These are phyloP conservation scores for Ogataea hybrid DNA, from an alignment of 1,139 yeast species.

Conservation along the genomic window DNA sequence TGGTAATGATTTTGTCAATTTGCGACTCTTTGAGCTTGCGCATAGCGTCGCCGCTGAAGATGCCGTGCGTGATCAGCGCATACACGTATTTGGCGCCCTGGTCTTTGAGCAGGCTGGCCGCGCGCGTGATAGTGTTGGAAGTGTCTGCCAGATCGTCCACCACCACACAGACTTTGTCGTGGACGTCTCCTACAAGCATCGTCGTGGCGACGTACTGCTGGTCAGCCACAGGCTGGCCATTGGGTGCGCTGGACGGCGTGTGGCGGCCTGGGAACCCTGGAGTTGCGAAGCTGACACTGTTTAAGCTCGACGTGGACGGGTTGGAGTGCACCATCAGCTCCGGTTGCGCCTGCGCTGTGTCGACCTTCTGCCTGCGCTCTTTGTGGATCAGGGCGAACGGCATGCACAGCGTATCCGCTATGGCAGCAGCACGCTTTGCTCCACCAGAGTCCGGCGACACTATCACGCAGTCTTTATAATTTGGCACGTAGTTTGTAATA, in stretches of 20 bases:
- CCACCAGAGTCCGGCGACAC: slow-evolving; percentile 98
- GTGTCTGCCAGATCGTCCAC: slow-evolving; percentile 95
- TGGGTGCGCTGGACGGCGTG: slow-evolving; percentile 5
- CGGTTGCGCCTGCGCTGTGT: slow-evolving; percentile 13
- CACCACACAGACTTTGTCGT: slow-evolving; percentile 77
- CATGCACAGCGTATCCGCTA: slow-evolving; percentile 88
- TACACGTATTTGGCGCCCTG: slow-evolving; percentile 88
- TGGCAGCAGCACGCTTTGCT: slow-evolving; percentile 91
- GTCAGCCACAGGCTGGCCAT: slow-evolving; percentile 11
- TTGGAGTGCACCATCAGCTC: slow-evolving; percentile 15
- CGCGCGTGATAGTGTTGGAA: slow-evolving; percentile 86
- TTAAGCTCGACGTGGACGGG: slow-evolving; percentile 15
- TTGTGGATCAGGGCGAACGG: slow-evolving; percentile 95
- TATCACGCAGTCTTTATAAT: slow-evolving; percentile 75
- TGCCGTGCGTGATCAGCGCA: slow-evolving; percentile 90
- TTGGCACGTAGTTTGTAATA: slow-evolving; percentile 68
- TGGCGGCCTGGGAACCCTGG: slow-evolving; percentile 3
- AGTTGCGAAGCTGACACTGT: slow-evolving; percentile 10
- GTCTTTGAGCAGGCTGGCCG: slow-evolving; percentile 86
- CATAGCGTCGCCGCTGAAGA: slow-evolving; percentile 89
- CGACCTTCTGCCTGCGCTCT: slow-evolving; percentile 66
- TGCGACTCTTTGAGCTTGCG: slow-evolving; percentile 64
- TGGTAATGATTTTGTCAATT: slow-evolving; percentile 82
- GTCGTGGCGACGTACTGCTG: slow-evolving; percentile 58
- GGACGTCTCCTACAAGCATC: slow-evolving; percentile 92